Base-by-base conservation (phyloP, 2,329 filamentous ascomycete genomes). In the Byssoonygena ceratinophila region DNA sequence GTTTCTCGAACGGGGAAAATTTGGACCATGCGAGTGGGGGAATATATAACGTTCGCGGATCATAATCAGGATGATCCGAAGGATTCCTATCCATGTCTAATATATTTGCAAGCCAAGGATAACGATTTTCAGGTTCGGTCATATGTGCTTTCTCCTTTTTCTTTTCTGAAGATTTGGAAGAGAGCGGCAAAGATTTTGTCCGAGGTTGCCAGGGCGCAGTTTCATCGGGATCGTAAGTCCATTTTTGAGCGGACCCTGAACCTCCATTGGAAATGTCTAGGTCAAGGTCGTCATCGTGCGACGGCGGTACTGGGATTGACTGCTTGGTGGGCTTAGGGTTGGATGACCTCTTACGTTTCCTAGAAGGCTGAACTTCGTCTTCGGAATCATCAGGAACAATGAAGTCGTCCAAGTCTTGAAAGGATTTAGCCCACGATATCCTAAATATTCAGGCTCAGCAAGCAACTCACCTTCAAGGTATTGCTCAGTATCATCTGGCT, bases 1-100 rank as follows among this genome's bases (percentile, higher is more conserved):
- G 92, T 68, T 89, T 94, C 70, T 98, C 92, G 59, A 98, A 98
- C 0, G 91, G 80, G 0, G 90, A 94, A 65, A 98, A 96, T 23
- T 85, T 83, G 27, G 72, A 71, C 82, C 84, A 94, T 0, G 88
- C 87, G 31, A 75, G 65, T 0, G 87, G 85, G 0, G 92, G 92
- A 31, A 98, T 85, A 67, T 84, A 95, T n/a, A 98, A 78, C 0
- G 89, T 94, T 18, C 87, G 79, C 7, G 88, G 87, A 61, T 98
- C 90, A 61, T 91, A 95, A 53, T 98, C 91, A 0, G 90, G 84
- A 66, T 96, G 82, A 8, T 79, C 83, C 0, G 80, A 79, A 0
- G 83, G 78, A 62, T 94, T 83, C 49, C 83, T 82, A 61, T 97
- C 89, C 46, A 88, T 87, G 66, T 98, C 92, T 59, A 78, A 74